phyloP scores from a whole-genome alignment of 805 yeast species.

The Lachancea sp. region DNA sequence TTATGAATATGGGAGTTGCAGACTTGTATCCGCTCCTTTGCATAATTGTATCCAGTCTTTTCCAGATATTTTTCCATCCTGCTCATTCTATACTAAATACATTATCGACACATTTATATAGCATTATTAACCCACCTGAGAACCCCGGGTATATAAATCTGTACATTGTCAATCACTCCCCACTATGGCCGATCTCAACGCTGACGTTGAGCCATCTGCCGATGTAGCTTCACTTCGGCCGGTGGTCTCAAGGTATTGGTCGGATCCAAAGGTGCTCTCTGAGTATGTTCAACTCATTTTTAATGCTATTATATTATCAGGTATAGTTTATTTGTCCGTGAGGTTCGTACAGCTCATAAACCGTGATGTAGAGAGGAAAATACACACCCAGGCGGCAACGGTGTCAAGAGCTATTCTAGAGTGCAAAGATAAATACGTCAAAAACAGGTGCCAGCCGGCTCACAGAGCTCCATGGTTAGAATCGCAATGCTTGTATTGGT shows the following conservation, averaged over 20 bases:
- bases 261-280: slow-evolving; percentile 6
- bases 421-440: slow-evolving; percentile 63
- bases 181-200: background rate
- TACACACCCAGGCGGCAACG: slow-evolving; percentile 54
- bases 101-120: too few relatives aligned
- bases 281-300: slow-evolving; percentile 55
- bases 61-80: background rate
- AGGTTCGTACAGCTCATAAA: slow-evolving; percentile 50
- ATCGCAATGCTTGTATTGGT: slow-evolving; percentile 64
- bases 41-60: too few relatives aligned
- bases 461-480: slow-evolving; percentile 71
- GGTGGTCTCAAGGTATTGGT: background rate
- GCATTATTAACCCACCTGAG: background rate
- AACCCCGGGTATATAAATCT: background rate
- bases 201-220: background rate
- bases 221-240: background rate
- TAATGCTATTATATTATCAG: slow-evolving; percentile 46
- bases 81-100: background rate
- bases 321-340: slow-evolving; percentile 46
- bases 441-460: slow-evolving; percentile 65
- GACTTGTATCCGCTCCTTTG: too few relatives aligned
- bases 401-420: slow-evolving; percentile 51
- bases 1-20: too few relatives aligned
- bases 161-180: background rate
- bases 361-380: slow-evolving; percentile 64